Evolutionary conservation across 2,329 filamentous ascomycete genomes (phyloP).

Genomic region (Trichoderma hamatum): DNA sequence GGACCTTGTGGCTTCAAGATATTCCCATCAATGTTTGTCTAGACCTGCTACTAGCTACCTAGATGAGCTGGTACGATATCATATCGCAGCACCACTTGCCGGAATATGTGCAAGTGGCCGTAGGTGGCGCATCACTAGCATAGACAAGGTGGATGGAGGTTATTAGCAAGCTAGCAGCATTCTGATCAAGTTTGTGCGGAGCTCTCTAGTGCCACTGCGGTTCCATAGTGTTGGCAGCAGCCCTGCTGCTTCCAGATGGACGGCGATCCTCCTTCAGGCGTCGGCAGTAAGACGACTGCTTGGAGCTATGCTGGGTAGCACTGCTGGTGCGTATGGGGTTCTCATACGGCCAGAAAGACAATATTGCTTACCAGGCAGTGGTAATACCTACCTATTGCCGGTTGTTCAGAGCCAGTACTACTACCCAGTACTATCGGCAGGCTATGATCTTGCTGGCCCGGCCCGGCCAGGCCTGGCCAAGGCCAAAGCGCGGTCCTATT

Average conservation of each 20-base stretch:
- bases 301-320: neutral
- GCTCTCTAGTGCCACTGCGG: conserved; percentile 7
- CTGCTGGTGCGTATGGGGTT: neutral
- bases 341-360: neutral
- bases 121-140: conserved; percentile 9
- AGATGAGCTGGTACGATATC: neutral
- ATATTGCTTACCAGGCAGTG: neutral
- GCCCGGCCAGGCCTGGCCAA: neutral
- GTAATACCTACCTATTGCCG: neutral
- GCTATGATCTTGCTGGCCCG: neutral
- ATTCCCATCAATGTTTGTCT: neutral
- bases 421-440: neutral
- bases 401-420: neutral
- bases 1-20: neutral
- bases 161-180: neutral
- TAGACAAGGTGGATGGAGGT: conserved; percentile 1
- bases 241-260: conserved; percentile 21
- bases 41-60: neutral
- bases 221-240: conserved; percentile 1
- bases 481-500: neutral
- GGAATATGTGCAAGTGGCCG: neutral
- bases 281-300: conserved; percentile 8
- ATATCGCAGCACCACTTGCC: neutral
- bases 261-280: conserved; percentile 15
- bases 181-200: conserved; percentile 14